phyloP scores from a whole-genome alignment of 1,284 basidiomycete species.

The Apiotrichum montevideense region DNA sequence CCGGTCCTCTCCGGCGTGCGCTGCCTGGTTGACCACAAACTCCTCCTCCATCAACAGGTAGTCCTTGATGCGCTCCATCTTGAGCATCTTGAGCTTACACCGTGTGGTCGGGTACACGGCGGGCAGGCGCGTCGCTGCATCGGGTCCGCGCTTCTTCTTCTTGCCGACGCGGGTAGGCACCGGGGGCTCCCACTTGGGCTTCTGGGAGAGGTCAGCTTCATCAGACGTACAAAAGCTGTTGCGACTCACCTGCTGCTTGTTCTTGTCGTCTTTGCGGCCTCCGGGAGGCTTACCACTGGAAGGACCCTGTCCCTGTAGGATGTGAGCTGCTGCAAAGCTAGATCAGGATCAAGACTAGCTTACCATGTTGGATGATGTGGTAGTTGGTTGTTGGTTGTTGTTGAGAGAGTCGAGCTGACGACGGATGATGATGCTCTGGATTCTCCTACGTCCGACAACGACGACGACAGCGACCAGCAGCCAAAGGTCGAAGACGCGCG shows the following conservation, averaged over 20 bases:
- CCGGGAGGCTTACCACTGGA: conserved; percentile 54
- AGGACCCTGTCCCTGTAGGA: conserved; percentile 65
- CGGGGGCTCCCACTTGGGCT: conserved; percentile 93
- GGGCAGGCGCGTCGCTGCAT: conserved; percentile 85
- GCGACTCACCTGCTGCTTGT: conserved; percentile 55
- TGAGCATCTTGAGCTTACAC: conserved; percentile 91
- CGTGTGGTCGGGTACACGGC: conserved; percentile 90
- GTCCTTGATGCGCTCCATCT: conserved; percentile 96
- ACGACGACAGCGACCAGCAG: no score
- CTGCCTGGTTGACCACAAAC: conserved; percentile 93
- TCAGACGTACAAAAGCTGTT: neutral
- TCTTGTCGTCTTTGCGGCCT: conserved; percentile 51
- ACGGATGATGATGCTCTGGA: neutral
- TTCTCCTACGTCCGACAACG: no score
- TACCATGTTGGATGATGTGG: conserved; percentile 9
- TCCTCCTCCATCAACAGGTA: conserved; percentile 96
- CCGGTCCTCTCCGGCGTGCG: conserved; percentile 81
- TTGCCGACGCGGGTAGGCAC: conserved; percentile 95
- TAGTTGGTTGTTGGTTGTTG: conserved; percentile 1
- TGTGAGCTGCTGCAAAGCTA: conserved; percentile 1
- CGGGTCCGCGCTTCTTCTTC: conserved; percentile 85
- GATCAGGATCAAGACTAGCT: neutral
- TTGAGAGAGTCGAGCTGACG: neutral
- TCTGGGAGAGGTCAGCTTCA: conserved; percentile 47
- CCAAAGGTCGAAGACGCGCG: neutral